phyloP scores from a whole-genome alignment of 2,329 filamentous ascomycete genomes.

The Zopfia rhizophila region DNA sequence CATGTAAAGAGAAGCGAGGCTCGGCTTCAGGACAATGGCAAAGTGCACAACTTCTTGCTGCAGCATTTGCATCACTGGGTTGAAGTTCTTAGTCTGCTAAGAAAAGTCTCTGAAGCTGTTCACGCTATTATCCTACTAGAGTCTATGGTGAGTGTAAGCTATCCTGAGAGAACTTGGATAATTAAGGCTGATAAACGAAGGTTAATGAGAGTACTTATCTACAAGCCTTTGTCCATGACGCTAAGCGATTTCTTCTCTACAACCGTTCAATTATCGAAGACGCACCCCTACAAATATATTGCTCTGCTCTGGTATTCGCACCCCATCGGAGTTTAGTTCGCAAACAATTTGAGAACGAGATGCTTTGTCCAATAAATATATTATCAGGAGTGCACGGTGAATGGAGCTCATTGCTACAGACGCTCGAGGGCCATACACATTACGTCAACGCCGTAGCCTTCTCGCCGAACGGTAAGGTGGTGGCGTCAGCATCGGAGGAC shows the following conservation, averaged over 20 bases:
- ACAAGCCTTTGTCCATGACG: slow-evolving; percentile 41
- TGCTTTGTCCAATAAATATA: slow-evolving; percentile 25
- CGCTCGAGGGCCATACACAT: too few relatives aligned
- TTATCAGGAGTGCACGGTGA: slow-evolving; percentile 10
- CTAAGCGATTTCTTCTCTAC: slow-evolving; percentile 41
- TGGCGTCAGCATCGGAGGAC: slow-evolving; percentile 92
- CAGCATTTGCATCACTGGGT: too few relatives aligned
- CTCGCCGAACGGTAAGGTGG: too few relatives aligned
- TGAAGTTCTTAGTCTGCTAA: slow-evolving; percentile 35
- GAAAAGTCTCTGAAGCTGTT: slow-evolving; percentile 13
- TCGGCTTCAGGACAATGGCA: too few relatives aligned
- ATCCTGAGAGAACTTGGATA: too few relatives aligned
- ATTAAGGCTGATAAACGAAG: slow-evolving; percentile 21
- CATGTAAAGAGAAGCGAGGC: too few relatives aligned
- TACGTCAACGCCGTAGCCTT: too few relatives aligned
- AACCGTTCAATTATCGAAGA: slow-evolving; percentile 37
- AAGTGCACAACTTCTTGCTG: too few relatives aligned
- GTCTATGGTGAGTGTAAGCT: too few relatives aligned
- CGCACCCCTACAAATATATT: slow-evolving; percentile 51
- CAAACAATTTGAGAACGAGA: slow-evolving; percentile 26
- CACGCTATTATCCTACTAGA: too few relatives aligned
- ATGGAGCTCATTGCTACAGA: slow-evolving; percentile 36
- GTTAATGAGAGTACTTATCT: slow-evolving; percentile 17
- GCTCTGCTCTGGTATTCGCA: slow-evolving; percentile 44
- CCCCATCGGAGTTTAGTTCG: slow-evolving; percentile 38